Evolutionary conservation across 2,329 filamentous ascomycete genomes (phyloP).

Genomic region (Penicillium sp.): DNA sequence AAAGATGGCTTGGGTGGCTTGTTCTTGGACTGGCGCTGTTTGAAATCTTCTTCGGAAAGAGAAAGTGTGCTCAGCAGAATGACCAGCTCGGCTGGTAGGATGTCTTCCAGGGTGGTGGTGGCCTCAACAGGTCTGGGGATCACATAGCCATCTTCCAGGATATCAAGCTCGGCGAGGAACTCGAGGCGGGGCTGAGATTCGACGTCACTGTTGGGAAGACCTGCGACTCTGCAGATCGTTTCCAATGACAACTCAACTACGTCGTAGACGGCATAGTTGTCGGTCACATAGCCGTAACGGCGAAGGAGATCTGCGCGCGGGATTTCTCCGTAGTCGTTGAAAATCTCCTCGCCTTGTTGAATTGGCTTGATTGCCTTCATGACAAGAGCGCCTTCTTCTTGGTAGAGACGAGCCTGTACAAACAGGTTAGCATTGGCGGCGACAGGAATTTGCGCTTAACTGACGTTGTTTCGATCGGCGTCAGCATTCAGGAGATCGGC

Average conservation of each 20-base stretch:
- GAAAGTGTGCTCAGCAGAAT: conserved; percentile 39
- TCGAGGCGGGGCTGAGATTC: conserved; percentile 42
- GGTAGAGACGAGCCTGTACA: conserved; percentile 58
- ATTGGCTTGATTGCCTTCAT: conserved; percentile 74
- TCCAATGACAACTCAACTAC: conserved; percentile 75
- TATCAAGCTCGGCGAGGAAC: conserved; percentile 63
- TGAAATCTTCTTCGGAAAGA: conserved; percentile 35
- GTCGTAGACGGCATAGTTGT: conserved; percentile 75
- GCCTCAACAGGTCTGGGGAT: conserved; percentile 44
- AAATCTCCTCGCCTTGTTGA: conserved; percentile 70
- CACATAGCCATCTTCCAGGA: conserved; percentile 75
- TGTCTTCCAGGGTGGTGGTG: conserved; percentile 30
- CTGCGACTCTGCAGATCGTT: conserved; percentile 52
- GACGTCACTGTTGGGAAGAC: conserved; percentile 30
- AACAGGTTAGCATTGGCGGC: conserved; percentile 5
- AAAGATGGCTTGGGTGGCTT: conserved; percentile 40
- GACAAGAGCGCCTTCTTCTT: conserved; percentile 62
- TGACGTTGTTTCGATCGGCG: conserved; percentile 76
- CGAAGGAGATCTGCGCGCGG: conserved; percentile 80
- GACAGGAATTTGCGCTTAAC: conserved; percentile 22
- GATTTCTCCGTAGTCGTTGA: conserved; percentile 87
- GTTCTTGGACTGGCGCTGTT: conserved; percentile 35
- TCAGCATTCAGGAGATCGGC: conserved; percentile 90
- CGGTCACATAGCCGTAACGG: conserved; percentile 84
- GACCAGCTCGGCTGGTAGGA: conserved; percentile 43